A percentile compares a stretch with the other conserved stretches of the same genome.
These are phyloP conservation scores for Boletus rubroflammeus DNA, from an alignment of 768 basidiomycete species.

Conservation along the genomic window DNA sequence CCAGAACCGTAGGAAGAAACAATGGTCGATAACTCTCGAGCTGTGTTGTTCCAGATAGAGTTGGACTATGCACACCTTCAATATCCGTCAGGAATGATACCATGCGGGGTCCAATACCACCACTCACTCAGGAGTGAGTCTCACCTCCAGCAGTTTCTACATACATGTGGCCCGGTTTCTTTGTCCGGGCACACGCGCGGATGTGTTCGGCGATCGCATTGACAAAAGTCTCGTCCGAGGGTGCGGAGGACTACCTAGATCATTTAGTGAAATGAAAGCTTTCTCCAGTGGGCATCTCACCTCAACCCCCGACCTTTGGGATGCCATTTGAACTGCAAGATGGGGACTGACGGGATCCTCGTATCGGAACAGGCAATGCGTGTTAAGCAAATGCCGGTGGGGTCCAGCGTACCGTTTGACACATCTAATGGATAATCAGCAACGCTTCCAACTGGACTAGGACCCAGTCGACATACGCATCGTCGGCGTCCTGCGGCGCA, in stretches of 20 bases:
- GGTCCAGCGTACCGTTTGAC: constrained; percentile 51
- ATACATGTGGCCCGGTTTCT: constrained; percentile 57
- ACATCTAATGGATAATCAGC: constrained; percentile 47
- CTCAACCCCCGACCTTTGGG: constrained; percentile 27
- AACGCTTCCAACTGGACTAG: neutral
- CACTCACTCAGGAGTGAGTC: constrained; percentile 26
- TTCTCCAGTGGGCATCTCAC: constrained; percentile 21
- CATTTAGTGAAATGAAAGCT: neutral
- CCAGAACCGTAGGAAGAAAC: constrained; percentile 80
- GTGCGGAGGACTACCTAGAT: constrained; percentile 30
- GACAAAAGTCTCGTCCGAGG: constrained; percentile 66
- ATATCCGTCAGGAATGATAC: constrained; percentile 2
- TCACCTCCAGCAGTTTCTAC: constrained; percentile 96
- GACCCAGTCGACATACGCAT: constrained; percentile 50
- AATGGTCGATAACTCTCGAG: constrained; percentile 82
- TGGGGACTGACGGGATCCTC: constrained; percentile 93
- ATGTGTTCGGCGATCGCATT: constrained; percentile 62
- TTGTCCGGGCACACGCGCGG: constrained; percentile 43
- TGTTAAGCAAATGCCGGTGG: constrained; percentile 41
- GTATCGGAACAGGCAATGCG: constrained; percentile 78
- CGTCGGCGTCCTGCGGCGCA: constrained; percentile 74
- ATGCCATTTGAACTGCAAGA: constrained; percentile 63
- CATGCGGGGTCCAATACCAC: neutral
- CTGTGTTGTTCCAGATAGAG: constrained; percentile 78
- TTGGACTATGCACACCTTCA: constrained; percentile 88